Percentiles rank a stretch among this genome's conserved stretches.
These are phyloP conservation scores for Elsinoe perseae DNA, from an alignment of 2,329 filamentous ascomycete genomes.

Conservation along the genomic window DNA sequence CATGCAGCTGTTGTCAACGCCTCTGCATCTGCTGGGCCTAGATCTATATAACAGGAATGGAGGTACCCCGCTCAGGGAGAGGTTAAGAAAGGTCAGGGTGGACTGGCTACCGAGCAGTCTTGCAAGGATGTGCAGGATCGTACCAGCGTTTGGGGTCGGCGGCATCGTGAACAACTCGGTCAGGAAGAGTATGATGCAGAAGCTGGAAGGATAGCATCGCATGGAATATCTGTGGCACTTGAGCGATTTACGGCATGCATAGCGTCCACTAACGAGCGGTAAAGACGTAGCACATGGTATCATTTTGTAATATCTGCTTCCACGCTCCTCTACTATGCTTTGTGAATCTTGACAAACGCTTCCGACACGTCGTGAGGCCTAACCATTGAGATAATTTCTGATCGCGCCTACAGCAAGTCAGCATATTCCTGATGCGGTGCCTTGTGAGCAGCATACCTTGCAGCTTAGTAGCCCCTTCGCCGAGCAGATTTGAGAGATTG, in stretches of 20 bases:
- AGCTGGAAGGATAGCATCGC: slow-evolving; percentile 37
- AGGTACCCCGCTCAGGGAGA: slow-evolving; percentile 46
- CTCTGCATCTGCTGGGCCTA: slow-evolving; percentile 74
- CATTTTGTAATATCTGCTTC: not conserved
- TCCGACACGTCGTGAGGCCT: not conserved
- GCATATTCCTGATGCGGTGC: not conserved
- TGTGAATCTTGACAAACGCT: not conserved
- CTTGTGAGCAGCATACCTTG: slow-evolving; percentile 49
- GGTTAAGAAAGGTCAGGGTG: slow-evolving; percentile 58
- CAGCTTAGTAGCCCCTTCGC: slow-evolving; percentile 75
- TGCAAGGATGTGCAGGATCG: slow-evolving; percentile 74
- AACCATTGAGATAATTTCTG: slow-evolving; percentile 20
- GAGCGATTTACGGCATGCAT: not conserved
- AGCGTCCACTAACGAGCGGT: not conserved
- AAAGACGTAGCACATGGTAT: slow-evolving; percentile 1
- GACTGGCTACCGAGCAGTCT: slow-evolving; percentile 69
- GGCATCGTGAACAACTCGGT: slow-evolving; percentile 76
- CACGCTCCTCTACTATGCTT: not conserved
- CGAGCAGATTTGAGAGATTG: slow-evolving; percentile 73
- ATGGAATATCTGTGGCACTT: not conserved
- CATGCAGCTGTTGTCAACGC: slow-evolving; percentile 72
- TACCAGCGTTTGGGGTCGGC: slow-evolving; percentile 82
- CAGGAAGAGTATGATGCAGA: slow-evolving; percentile 58
- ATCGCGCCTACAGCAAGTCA: slow-evolving; percentile 16
- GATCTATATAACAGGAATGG: slow-evolving; percentile 72